A percentile compares a stretch with the other conserved stretches of the same genome.
phyloP scores from a whole-genome alignment of 768 basidiomycete species.

The Pluteus cervinus region DNA sequence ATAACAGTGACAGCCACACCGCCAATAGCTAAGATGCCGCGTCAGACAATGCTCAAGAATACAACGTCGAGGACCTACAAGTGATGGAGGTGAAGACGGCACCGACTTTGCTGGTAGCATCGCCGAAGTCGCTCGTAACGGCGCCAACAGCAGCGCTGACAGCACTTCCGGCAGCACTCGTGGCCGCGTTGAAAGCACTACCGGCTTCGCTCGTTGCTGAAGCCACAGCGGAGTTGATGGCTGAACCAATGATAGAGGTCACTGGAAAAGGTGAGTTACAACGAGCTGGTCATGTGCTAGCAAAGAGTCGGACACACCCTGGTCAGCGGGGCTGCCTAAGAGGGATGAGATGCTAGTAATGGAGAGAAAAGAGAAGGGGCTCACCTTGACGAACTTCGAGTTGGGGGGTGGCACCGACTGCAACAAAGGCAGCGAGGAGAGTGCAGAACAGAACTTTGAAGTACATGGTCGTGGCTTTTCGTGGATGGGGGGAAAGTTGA shows the following conservation, averaged over 20 bases:
- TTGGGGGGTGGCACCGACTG: slow-evolving; percentile 29
- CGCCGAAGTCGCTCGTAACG: slow-evolving; percentile 23
- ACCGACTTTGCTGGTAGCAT: slow-evolving; percentile 22
- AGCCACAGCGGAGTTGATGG: slow-evolving; percentile 20
- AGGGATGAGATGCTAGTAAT: slow-evolving; percentile 5
- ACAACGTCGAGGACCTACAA: slow-evolving; percentile 26
- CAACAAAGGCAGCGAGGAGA: slow-evolving; percentile 28
- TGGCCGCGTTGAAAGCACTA: slow-evolving; percentile 3
- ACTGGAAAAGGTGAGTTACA: slow-evolving; percentile 15
- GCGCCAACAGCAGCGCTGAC: slow-evolving; percentile 19
- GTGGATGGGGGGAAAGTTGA: no score
- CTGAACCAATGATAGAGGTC: slow-evolving; percentile 30
- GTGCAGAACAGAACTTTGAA: slow-evolving; percentile 28
- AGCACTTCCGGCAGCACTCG: slow-evolving; percentile 3
- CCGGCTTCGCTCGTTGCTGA: slow-evolving; percentile 4
- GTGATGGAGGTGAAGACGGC: slow-evolving; percentile 33
- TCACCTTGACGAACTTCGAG: slow-evolving; percentile 39
- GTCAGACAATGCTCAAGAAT: slow-evolving; percentile 8
- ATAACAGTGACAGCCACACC: slow-evolving; percentile 48
- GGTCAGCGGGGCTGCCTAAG: no score
- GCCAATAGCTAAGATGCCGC: slow-evolving; percentile 38
- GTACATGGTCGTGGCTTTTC: no score
- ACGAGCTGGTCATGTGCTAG: background rate
- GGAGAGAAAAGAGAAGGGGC: slow-evolving; percentile 8
- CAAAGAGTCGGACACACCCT: no score